A percentile compares a stretch with the other conserved stretches of the same genome.
phyloP scores from a whole-genome alignment of 2,329 filamentous ascomycete genomes.

The Colletotrichum higginsianum region DNA sequence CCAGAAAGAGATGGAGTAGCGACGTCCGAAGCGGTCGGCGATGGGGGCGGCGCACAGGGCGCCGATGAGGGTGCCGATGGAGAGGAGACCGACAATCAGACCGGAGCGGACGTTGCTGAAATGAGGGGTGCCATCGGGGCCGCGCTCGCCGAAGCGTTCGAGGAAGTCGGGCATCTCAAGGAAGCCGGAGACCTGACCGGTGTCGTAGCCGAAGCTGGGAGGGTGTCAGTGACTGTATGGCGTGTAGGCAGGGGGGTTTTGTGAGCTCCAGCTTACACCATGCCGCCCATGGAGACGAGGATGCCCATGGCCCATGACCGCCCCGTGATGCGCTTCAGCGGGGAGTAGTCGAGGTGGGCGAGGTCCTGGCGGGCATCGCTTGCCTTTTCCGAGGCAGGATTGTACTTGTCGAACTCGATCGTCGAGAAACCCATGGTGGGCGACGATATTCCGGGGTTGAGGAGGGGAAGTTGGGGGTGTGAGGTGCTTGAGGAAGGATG shows the following conservation, averaged over 20 bases:
- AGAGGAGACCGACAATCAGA: conserved; percentile 71
- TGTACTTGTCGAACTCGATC: conserved; percentile 60
- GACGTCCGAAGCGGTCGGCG: conserved; percentile 76
- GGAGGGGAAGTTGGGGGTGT: conserved; percentile 55
- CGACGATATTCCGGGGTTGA: conserved; percentile 49
- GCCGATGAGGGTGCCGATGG: conserved; percentile 73
- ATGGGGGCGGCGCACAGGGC: conserved; percentile 73
- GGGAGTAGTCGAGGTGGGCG: conserved; percentile 61
- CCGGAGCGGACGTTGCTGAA: conserved; percentile 71
- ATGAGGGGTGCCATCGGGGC: conserved; percentile 54
- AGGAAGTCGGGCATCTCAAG: conserved; percentile 72
- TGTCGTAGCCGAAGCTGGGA: conserved; percentile 62
- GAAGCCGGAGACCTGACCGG: conserved; percentile 70
- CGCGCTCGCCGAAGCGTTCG: conserved; percentile 62
- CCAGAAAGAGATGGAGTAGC: conserved; percentile 73
- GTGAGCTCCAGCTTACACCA: conserved; percentile 54
- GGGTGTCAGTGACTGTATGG: conserved; percentile 21
- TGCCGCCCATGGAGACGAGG: conserved; percentile 61
- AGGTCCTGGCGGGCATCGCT: conserved; percentile 52
- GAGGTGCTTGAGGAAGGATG: not conserved
- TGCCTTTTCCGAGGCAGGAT: conserved; percentile 57
- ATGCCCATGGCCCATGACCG: conserved; percentile 56
- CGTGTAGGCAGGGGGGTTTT: not conserved
- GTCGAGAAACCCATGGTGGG: conserved; percentile 47
- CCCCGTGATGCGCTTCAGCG: conserved; percentile 56